phyloP scores from a whole-genome alignment of 2,329 filamentous ascomycete genomes.

The Periconia sp. region DNA sequence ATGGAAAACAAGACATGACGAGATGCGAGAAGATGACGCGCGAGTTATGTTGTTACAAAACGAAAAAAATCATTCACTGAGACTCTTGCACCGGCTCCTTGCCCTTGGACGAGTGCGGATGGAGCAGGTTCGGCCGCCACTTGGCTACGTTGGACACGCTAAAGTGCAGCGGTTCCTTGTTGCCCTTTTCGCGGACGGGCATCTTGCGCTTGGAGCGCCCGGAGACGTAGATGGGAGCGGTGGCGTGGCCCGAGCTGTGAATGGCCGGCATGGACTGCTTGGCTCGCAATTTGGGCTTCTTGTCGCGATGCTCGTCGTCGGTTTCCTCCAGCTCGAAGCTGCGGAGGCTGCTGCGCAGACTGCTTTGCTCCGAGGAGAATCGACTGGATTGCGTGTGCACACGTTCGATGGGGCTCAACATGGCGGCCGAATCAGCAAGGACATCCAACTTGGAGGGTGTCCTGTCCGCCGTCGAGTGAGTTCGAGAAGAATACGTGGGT shows the following conservation, averaged over 20 bases:
- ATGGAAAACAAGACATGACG: too few species aligned
- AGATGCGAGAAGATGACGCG: too few species aligned
- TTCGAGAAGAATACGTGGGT: slow-evolving; percentile 46
- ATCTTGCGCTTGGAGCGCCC: slow-evolving; percentile 47
- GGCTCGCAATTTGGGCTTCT: slow-evolving; percentile 43
- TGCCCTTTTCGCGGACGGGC: slow-evolving; percentile 40
- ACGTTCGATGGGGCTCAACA: slow-evolving; percentile 38
- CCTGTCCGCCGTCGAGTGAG: slow-evolving; percentile 42
- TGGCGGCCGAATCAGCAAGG: slow-evolving; percentile 40
- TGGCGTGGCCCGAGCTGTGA: slow-evolving; percentile 17
- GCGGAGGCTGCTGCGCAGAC: slow-evolving; percentile 21
- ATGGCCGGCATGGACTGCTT: slow-evolving; percentile 40
- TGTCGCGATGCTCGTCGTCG: slow-evolving; percentile 44
- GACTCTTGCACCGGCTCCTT: slow-evolving; percentile 30
- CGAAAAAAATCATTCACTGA: slow-evolving; percentile 3
- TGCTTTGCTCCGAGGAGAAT: slow-evolving; percentile 39
- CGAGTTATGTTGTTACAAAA: too few species aligned
- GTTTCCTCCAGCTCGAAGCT: slow-evolving; percentile 41
- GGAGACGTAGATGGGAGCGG: slow-evolving; percentile 41
- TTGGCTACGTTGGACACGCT: slow-evolving; percentile 40
- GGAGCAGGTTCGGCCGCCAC: slow-evolving; percentile 35
- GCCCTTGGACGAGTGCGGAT: slow-evolving; percentile 38
- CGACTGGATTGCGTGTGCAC: slow-evolving; percentile 22
- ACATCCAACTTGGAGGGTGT: slow-evolving; percentile 41
- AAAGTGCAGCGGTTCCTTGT: slow-evolving; percentile 43